Evolutionary conservation across 129 eudicot species (phyloP), one percentile per base, ranked within the genome.

Genomic region (Scalesia atractyloides): DNA sequence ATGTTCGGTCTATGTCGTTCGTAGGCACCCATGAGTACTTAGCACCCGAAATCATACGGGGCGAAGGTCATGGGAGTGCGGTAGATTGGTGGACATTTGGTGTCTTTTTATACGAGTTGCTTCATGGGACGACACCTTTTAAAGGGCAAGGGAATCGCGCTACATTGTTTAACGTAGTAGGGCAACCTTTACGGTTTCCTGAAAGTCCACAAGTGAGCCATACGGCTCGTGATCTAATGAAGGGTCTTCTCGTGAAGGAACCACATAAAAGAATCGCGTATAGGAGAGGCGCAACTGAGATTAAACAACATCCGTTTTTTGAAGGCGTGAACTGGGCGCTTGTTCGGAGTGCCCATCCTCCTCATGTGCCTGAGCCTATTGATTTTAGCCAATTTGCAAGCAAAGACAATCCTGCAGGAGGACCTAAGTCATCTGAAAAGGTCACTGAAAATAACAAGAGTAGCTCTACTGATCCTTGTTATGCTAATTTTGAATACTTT

Each of bases 71-170:
- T 52, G 74, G 74, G 3, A 69, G 74, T 17, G 74, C 52, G 7
- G 74, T 69, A 5, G 64, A 69, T 53, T 69, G 74, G 74, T 69
- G 74, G 74, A 69, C 74, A 69, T 52, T 69, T 34, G 64, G 74
- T 34, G 56, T 69, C 37, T 69, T 69, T 34, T n/a, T 53, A 69
- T 69, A 69, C 37, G 74, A 69, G 62, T 69, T 69, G 19, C 54
- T 69, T 18, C 64, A 69, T 37, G 74, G 74, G 14, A 69, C 64
- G 11, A 69, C 74, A 17, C 74, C 74, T 2, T 69, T 69, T 18
- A 69, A 69, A 19, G 74, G 74, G 7, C 74, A 69, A 51, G 74
- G 64, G 15, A 53, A 69, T 12, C 74, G 51, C 12, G 74, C 64
- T 34, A 69, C 64, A 9, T 69, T 69, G 54, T 53, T 34, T 69